A percentile compares a stretch with the other conserved stretches of the same genome.
Evolutionary conservation across 345 rosid genomes (phyloP).

Genomic region (Moricandia arvensis): DNA sequence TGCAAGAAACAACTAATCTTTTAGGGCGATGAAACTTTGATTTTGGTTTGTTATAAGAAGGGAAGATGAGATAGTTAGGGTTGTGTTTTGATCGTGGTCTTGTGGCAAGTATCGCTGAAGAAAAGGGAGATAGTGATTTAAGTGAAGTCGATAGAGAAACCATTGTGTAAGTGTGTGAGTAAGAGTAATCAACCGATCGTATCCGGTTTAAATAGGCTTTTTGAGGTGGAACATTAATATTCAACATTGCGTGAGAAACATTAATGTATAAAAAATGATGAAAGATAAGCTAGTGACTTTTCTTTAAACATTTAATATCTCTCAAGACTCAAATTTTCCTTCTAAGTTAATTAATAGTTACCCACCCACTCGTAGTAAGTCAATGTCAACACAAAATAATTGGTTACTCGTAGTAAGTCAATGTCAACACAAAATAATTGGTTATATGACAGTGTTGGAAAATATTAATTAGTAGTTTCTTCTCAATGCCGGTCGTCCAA

Average conservation of each 20-base stretch:
- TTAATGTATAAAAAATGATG: neutral
- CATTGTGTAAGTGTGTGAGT: constrained; percentile 10
- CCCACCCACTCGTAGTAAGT: neutral
- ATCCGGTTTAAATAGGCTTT: neutral
- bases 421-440: neutral
- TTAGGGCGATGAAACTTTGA: neutral
- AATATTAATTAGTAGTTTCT: neutral
- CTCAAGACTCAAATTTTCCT: neutral
- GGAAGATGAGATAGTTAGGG: neutral
- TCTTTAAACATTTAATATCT: neutral
- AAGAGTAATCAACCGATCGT: neutral
- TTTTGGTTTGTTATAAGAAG: neutral
- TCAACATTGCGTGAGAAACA: neutral
- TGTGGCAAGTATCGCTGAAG: constrained; percentile 4
- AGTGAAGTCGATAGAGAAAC: neutral
- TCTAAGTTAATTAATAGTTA: neutral
- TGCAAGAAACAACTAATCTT: constrained; percentile 1
- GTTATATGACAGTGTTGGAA: neutral
- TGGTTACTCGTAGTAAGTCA: neutral
- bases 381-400: neutral
- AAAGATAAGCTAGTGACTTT: neutral
- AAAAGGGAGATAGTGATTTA: neutral
- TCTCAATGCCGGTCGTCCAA: neutral
- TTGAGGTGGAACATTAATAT: neutral
- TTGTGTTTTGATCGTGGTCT: neutral